These are phyloP conservation scores for Ogataea wickerhamii DNA, from an alignment of 805 yeast genomes.

Conservation along the genomic window DNA sequence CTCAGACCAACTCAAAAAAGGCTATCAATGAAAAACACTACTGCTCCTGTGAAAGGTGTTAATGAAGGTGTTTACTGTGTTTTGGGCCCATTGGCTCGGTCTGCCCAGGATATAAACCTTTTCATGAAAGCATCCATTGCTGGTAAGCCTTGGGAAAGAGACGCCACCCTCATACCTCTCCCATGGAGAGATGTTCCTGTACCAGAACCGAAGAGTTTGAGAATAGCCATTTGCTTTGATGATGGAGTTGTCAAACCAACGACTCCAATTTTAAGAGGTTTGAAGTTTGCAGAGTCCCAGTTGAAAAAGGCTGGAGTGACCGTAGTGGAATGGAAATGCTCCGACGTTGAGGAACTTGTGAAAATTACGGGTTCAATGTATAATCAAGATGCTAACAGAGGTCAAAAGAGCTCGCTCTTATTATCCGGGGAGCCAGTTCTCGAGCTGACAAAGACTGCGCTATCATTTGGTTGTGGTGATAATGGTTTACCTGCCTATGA, in stretches of 20 bases:
- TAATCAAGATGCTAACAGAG: slow-evolving; percentile 57
- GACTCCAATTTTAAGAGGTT: slow-evolving; percentile 41
- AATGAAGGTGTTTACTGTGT: slow-evolving; percentile 45
- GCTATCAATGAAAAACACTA: slow-evolving; percentile 38
- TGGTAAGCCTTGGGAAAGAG: slow-evolving; percentile 54
- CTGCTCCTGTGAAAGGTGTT: slow-evolving; percentile 39
- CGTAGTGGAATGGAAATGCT: slow-evolving; percentile 50
- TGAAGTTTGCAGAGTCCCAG: slow-evolving; percentile 48
- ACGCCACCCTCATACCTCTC: slow-evolving; percentile 44
- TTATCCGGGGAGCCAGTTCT: slow-evolving; percentile 64
- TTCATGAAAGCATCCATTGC: slow-evolving; percentile 44
- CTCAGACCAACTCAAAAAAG: slow-evolving; percentile 49
- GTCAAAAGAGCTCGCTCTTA: slow-evolving; percentile 43
- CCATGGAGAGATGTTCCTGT: slow-evolving; percentile 45
- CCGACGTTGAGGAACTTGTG: slow-evolving; percentile 51
- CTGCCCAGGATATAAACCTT: slow-evolving; percentile 47
- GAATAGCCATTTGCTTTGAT: slow-evolving; percentile 44
- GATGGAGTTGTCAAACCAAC: slow-evolving; percentile 51
- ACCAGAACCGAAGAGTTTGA: slow-evolving; percentile 35
- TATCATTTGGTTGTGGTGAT: slow-evolving; percentile 56
- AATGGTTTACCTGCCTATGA: slow-evolving; percentile 42
- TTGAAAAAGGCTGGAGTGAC: slow-evolving; percentile 53
- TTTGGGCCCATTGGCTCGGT: slow-evolving; percentile 46
- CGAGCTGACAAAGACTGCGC: slow-evolving; percentile 49
- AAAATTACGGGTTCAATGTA: slow-evolving; percentile 52